These are phyloP conservation scores for Chiua virens DNA, from an alignment of 768 basidiomycete genomes.

Conservation along the genomic window DNA sequence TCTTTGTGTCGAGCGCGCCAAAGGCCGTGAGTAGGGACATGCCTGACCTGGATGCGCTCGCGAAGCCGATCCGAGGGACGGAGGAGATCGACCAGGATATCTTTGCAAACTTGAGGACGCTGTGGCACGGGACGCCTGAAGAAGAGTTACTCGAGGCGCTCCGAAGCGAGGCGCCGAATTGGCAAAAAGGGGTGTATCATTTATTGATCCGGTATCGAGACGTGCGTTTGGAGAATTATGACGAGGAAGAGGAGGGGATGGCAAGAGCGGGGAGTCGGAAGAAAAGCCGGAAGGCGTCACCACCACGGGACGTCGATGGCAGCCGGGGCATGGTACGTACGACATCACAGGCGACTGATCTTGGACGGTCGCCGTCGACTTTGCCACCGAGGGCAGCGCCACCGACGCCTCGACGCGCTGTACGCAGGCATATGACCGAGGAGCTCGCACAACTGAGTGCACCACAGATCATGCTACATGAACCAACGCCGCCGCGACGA, in stretches of 20 bases:
- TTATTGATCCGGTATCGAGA: conserved; percentile 83
- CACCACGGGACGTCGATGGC: conserved; percentile 26
- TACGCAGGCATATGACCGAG: conserved; percentile 28
- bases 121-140: conserved; percentile 86
- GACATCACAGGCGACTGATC: conserved; percentile 24
- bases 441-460: conserved; percentile 12
- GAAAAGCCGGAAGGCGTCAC: conserved; percentile 36
- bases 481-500: conserved; percentile 26
- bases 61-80: conserved; percentile 59
- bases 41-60: conserved; percentile 66
- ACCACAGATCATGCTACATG: conserved; percentile 28
- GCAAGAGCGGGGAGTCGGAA: conserved; percentile 31
- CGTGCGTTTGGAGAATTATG: conserved; percentile 69
- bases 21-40: conserved; percentile 42
- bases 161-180: conserved; percentile 66
- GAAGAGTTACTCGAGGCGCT: conserved; percentile 71
- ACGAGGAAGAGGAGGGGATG: conserved; percentile 60
- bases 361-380: conserved; percentile 33
- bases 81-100: conserved; percentile 86
- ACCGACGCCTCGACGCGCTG: conserved; percentile 62
- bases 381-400: conserved; percentile 56
- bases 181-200: conserved; percentile 97
- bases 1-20: conserved; percentile 59
- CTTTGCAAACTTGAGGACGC: conserved; percentile 82
- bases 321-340: conserved; percentile 21